These are phyloP conservation scores for Zanthoxylum bungeanum DNA, from an alignment of 345 rosid genomes.

Conservation along the genomic window DNA sequence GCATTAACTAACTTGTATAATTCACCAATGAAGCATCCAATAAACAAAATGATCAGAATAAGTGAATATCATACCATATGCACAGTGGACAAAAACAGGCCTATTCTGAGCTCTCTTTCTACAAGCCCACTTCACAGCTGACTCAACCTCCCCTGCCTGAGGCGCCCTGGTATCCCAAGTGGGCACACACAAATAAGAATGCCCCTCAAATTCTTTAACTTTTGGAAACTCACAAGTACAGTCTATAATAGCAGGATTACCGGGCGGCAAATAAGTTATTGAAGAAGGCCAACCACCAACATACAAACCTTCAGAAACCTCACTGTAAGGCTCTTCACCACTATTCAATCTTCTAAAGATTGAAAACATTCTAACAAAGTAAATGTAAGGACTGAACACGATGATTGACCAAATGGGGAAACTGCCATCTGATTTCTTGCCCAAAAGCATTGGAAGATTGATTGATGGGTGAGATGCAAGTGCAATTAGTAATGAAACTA, in stretches of 20 bases:
- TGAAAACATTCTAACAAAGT: conserved; percentile 47
- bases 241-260: conserved; percentile 65
- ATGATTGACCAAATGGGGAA: conserved; percentile 57
- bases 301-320: conserved; percentile 50
- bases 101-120: conserved; percentile 55
- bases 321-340: conserved; percentile 57
- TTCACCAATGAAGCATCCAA: not conserved
- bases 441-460: conserved; percentile 51
- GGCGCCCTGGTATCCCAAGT: conserved; percentile 83
- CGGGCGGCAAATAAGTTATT: conserved; percentile 43
- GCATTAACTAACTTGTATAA: not conserved
- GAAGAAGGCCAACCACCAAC: conserved; percentile 81
- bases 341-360: conserved; percentile 32
- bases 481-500: conserved; percentile 35
- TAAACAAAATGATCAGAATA: not conserved
- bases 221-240: conserved; percentile 75
- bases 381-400: conserved; percentile 56
- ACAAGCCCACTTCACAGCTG: conserved; percentile 72
- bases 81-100: conserved; percentile 63
- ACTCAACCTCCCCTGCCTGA: conserved; percentile 56
- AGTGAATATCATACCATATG: conserved; percentile 46
- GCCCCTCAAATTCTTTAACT: conserved; percentile 33
- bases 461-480: conserved; percentile 43
- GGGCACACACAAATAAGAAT: conserved; percentile 56
- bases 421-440: conserved; percentile 58